These are phyloP conservation scores for Fusarium coicis DNA, from an alignment of 2,329 filamentous ascomycete genomes.

Conservation along the genomic window DNA sequence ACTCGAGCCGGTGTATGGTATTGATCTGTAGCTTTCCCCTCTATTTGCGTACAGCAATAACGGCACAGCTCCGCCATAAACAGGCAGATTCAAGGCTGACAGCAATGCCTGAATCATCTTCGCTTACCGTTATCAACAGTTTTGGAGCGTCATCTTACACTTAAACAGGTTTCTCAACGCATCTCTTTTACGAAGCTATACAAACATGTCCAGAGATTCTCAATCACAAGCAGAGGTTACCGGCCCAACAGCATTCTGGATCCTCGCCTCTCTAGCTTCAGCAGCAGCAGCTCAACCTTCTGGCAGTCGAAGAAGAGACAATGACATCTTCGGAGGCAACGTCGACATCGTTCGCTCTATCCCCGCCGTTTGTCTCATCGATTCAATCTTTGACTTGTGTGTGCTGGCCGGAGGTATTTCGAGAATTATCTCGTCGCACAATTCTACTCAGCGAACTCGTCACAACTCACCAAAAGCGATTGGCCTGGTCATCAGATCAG, in stretches of 20 bases:
- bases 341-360: slow-evolving; percentile 7
- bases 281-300: slow-evolving; percentile 6
- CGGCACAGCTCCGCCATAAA: fast-evolving
- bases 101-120: fast-evolving
- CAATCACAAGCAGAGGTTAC: not conserved
- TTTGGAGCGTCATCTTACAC: not conserved
- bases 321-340: not conserved
- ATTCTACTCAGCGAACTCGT: not conserved
- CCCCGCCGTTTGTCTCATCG: not conserved
- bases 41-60: not conserved
- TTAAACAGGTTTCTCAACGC: not conserved
- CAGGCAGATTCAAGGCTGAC: not conserved
- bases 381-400: not conserved
- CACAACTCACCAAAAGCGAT: not conserved
- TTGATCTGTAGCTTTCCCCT: not conserved
- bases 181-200: not conserved
- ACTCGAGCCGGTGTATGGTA: fast-evolving
- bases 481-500: not conserved
- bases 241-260: slow-evolving; percentile 14
- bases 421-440: fast-evolving
- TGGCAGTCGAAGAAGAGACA: not conserved
- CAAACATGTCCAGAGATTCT: not conserved
- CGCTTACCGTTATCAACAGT: not conserved
- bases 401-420: not conserved
- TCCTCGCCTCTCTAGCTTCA: not conserved